phyloP scores from a whole-genome alignment of 2,329 filamentous ascomycete genomes.

The Trichophyton schoenleinii region DNA sequence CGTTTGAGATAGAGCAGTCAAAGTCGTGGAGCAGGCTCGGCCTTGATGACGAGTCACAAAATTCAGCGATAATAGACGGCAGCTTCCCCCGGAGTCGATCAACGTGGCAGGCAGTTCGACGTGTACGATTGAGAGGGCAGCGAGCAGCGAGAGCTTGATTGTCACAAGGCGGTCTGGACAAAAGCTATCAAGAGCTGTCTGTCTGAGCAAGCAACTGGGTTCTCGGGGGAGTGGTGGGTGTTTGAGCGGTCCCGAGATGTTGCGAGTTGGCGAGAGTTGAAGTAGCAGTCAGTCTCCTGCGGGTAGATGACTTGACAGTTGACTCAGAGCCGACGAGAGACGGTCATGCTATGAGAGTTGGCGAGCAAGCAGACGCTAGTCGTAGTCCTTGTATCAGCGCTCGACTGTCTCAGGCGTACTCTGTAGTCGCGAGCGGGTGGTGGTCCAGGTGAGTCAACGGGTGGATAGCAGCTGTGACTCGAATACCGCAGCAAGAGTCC shows the following conservation, averaged over 20 bases:
- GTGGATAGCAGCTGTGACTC: slow-evolving; percentile 17
- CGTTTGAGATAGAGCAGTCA: background rate
- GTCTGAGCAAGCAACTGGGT: background rate
- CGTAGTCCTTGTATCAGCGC: background rate
- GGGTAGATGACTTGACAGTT: background rate
- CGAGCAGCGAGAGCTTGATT: too few species aligned
- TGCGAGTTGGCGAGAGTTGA: background rate
- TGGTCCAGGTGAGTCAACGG: slow-evolving; percentile 17
- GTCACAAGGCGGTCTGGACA: too few species aligned
- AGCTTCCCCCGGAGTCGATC: background rate
- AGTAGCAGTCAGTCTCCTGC: background rate
- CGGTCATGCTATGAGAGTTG: background rate
- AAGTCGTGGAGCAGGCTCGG: background rate
- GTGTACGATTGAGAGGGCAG: too few species aligned
- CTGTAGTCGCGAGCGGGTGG: background rate
- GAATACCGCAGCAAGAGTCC: slow-evolving; percentile 4
- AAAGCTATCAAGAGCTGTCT: too few species aligned
- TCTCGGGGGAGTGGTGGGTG: background rate
- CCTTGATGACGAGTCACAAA: slow-evolving; percentile 3
- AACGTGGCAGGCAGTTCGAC: background rate
- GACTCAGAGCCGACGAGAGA: background rate
- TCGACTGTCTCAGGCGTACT: too few species aligned
- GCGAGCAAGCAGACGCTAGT: background rate
- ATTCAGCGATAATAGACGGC: background rate
- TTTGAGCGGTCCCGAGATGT: background rate